phyloP scores from a whole-genome alignment of 108 stramenopile genomes.

The Asterionellopsis glacialis region DNA sequence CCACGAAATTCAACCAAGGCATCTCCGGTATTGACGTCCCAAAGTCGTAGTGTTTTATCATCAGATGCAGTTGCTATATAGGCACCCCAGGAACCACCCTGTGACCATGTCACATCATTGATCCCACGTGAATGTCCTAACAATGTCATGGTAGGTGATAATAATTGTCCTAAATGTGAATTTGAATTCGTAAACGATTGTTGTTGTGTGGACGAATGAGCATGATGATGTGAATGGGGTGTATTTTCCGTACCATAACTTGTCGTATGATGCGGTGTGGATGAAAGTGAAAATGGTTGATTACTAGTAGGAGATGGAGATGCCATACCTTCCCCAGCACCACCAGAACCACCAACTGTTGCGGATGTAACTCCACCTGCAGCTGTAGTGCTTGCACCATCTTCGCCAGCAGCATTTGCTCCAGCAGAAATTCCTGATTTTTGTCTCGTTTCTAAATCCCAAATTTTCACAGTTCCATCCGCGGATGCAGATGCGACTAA shows the following conservation, averaged over 20 bases:
- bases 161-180: slow-evolving; percentile 7
- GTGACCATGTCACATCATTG: slow-evolving; percentile 82
- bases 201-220: too few species aligned
- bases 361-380: background rate
- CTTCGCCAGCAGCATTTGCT: background rate
- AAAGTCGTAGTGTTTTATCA: slow-evolving; percentile 88
- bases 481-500: slow-evolving; percentile 71
- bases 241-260: too few species aligned
- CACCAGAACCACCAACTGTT: too few species aligned
- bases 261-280: too few species aligned
- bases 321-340: too few species aligned
- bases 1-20: slow-evolving; percentile 85
- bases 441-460: too few species aligned
- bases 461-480: slow-evolving; percentile 73
- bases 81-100: slow-evolving; percentile 24
- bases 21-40: slow-evolving; percentile 79
- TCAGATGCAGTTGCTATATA: slow-evolving; percentile 88
- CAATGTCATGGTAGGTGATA: slow-evolving; percentile 32
- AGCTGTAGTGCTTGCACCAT: background rate
- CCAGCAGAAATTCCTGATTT: too few species aligned
- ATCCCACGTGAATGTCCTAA: slow-evolving; percentile 76
- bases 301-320: too few species aligned
- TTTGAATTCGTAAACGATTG: too few species aligned
- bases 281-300: too few species aligned
- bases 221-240: too few species aligned